These are phyloP conservation scores for Nidula niveotomentosa DNA, from an alignment of 1,284 basidiomycete species.

Conservation along the genomic window DNA sequence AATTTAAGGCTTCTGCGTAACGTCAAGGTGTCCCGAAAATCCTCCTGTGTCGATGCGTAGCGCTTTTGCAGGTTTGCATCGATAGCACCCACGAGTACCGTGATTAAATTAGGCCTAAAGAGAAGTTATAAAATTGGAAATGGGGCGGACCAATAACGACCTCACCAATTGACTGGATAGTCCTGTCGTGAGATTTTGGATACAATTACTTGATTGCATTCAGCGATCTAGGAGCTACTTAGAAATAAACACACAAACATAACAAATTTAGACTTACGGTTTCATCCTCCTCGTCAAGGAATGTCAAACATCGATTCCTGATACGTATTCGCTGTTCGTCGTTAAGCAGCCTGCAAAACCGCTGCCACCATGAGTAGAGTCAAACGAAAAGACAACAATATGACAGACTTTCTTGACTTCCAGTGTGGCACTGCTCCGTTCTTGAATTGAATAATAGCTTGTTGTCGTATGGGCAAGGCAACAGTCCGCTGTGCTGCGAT, in stretches of 20 bases:
- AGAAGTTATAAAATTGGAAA: conserved; percentile 2
- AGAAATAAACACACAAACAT: conserved; percentile 4
- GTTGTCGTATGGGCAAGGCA: conserved; percentile 66
- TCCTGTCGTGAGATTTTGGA: conserved; percentile 73
- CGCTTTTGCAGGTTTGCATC: conserved; percentile 50
- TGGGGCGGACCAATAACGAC: conserved; percentile 4
- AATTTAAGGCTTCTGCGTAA: conserved; percentile 61
- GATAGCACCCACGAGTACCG: conserved; percentile 55
- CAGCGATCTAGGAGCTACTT: conserved; percentile 53
- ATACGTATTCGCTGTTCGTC: conserved; percentile 64
- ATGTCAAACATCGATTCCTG: conserved; percentile 55
- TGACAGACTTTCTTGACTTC: conserved; percentile 66
- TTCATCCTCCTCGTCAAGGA: conserved; percentile 74
- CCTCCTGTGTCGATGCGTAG: conserved; percentile 36
- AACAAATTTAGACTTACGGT: conserved; percentile 41
- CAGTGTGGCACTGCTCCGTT: conserved; percentile 68
- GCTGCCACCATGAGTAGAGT: neutral
- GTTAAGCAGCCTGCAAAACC: conserved; percentile 51
- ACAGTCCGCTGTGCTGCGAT: conserved; percentile 62
- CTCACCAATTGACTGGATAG: conserved; percentile 67
- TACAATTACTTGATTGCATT: conserved; percentile 70
- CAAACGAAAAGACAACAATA: neutral
- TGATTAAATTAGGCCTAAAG: conserved; percentile 61
- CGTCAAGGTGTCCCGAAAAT: conserved; percentile 47
- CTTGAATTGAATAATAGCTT: conserved; percentile 82